Evolutionary conservation across 257 asterid genomes (phyloP), one percentile per base, ranked within the genome.

Genomic region (Solanum stenotomum): DNA sequence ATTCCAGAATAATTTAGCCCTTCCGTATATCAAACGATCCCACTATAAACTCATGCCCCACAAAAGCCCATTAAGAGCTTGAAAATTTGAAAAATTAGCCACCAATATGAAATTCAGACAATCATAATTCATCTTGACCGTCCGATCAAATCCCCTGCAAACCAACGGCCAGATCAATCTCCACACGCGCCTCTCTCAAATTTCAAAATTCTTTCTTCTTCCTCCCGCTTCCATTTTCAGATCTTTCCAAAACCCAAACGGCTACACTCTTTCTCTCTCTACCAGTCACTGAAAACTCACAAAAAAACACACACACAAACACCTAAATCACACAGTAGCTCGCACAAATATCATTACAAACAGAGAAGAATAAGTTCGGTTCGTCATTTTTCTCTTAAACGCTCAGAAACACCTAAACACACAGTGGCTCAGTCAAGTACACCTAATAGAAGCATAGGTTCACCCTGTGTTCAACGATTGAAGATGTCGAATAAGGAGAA

Each of bases 401-500:
- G 37, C 38, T 70, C 20, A 61, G 22, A 68, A 31, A 82, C 71
- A 82, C 88, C 13, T 6, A 31, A 6, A 70, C 13, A 70, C 49
- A 46, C 72, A 46, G 46, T 29, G 84, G 27, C 77, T 14, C 72
- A 84, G 3, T 52, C 20, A 35, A 82, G 8, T 49, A 49, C 86
- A 49, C 71, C 86, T 20, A 49, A 49, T 2, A 82, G 86, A 82
- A 82, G 46, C 46, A 31, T 82, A 49, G 11, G 8, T 49, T 82
- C 86, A 49, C 86, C 86, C 22, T 49, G 46, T 49, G 71, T n/a
- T 74, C 75, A 49, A 2, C 82, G 85, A 8, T 29, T 38, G n/a
- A 88, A 76, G 86, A 96, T 96, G 98, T 95, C 98, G 75, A 79
- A 86, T 89, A 96, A 94, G 46, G 98, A 95, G 88, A 94, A 96